These are phyloP conservation scores for Triticum aestivum DNA, from an alignment of 176 grass and related monocot species.

Conservation along the genomic window DNA sequence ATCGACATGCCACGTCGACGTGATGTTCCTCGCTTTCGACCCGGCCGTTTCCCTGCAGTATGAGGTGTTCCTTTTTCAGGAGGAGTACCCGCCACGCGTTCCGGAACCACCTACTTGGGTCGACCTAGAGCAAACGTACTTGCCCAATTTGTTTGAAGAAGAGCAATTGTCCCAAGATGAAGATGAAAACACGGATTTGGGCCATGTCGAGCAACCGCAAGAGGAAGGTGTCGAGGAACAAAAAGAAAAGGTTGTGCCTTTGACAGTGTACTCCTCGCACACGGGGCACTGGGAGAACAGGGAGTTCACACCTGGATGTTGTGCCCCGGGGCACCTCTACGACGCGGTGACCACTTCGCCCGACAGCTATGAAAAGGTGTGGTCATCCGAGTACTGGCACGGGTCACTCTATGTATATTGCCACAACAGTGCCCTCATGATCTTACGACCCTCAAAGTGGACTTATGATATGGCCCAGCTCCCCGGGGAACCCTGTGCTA, in stretches of 20 bases:
- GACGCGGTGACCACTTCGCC: not conserved
- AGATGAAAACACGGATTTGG: not conserved
- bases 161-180: not conserved
- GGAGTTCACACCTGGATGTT: not conserved
- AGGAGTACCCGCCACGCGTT: not conserved
- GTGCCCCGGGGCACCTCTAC: not conserved
- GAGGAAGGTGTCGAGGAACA: not conserved
- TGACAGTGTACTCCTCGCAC: not conserved
- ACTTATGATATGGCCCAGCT: not conserved
- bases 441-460: not conserved
- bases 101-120: not conserved
- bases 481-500: not conserved
- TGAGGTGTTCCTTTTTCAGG: not conserved
- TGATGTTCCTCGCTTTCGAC: not conserved
- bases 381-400: not conserved
- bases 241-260: not conserved
- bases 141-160: not conserved
- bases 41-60: not conserved
- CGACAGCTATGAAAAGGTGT: not conserved
- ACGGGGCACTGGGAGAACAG: not conserved
- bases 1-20: no score
- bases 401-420: not conserved
- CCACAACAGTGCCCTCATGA: not conserved
- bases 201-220: no score
- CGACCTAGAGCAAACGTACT: not conserved